These are phyloP conservation scores for Fusarium guadeloupense DNA, from an alignment of 2,329 filamentous ascomycete species.

Conservation along the genomic window DNA sequence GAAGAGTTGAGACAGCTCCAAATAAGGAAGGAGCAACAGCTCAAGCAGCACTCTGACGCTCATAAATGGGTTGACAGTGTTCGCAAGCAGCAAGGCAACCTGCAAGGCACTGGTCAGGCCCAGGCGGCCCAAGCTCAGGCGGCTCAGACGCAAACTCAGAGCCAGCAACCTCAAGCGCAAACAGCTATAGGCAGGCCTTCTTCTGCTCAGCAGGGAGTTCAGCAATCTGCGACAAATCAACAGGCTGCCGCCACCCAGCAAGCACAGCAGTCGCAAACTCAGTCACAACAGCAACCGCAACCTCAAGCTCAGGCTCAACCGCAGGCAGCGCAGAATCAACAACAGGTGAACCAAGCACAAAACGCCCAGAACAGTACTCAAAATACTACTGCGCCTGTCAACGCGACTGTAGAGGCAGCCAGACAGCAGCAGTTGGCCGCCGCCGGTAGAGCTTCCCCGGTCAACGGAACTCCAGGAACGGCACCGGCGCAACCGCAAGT, in stretches of 20 bases:
- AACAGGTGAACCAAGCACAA: constrained; percentile 32
- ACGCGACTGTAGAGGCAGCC: constrained; percentile 56
- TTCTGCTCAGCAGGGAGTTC: constrained; percentile 37
- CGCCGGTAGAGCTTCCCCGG: constrained; percentile 43
- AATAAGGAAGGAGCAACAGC: constrained; percentile 54
- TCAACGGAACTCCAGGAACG: constrained; percentile 41
- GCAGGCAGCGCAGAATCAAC: constrained; percentile 32
- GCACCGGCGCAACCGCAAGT: constrained; percentile 42
- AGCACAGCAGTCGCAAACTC: constrained; percentile 24
- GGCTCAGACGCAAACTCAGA: constrained; percentile 27
- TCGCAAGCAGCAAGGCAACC: constrained; percentile 55
- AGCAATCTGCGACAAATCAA: constrained; percentile 36
- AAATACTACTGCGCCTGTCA: constrained; percentile 51
- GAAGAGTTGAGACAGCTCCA: constrained; percentile 59
- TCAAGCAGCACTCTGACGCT: constrained; percentile 58
- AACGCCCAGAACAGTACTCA: constrained; percentile 45
- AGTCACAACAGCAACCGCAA: constrained; percentile 30
- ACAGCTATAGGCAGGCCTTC: constrained; percentile 24
- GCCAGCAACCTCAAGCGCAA: constrained; percentile 22
- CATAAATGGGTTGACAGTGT: constrained; percentile 59
- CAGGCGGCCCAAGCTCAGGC: constrained; percentile 34
- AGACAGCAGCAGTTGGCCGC: constrained; percentile 51
- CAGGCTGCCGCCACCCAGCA: constrained; percentile 23
- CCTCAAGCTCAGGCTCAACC: constrained; percentile 26
- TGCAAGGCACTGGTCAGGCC: constrained; percentile 43